These are phyloP conservation scores for Anastatica hierochuntica DNA, from an alignment of 345 rosid genomes.

Conservation along the genomic window DNA sequence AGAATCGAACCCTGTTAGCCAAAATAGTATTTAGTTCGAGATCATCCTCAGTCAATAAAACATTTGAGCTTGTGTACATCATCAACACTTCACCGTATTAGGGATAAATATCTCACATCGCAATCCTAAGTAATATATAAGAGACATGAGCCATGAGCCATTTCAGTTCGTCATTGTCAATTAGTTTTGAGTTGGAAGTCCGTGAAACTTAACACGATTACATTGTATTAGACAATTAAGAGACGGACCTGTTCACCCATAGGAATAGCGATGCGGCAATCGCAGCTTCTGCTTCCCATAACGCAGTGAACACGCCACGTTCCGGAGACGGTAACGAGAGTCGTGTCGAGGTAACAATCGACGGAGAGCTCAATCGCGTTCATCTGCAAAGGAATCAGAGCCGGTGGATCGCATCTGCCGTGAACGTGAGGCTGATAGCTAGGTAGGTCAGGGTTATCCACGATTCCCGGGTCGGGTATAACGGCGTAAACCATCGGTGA, in stretches of 20 bases:
- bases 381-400: slow-evolving; percentile 85
- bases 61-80: too few species aligned
- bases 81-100: too few species aligned
- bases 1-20: slow-evolving; percentile 97
- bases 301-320: slow-evolving; percentile 87
- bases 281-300: slow-evolving; percentile 81
- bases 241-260: slow-evolving; percentile 86
- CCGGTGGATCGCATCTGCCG: slow-evolving; percentile 88
- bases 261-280: slow-evolving; percentile 75
- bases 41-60: background rate
- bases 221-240: too few species aligned
- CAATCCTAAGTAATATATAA: too few species aligned
- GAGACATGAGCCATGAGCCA: too few species aligned
- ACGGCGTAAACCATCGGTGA: slow-evolving; percentile 88
- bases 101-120: too few species aligned
- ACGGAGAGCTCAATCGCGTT: slow-evolving; percentile 52
- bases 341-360: slow-evolving; percentile 55
- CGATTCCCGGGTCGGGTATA: slow-evolving; percentile 64
- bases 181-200: too few species aligned
- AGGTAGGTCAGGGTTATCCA: slow-evolving; percentile 87
- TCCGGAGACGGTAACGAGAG: slow-evolving; percentile 46
- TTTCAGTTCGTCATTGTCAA: too few species aligned
- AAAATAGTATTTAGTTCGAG: slow-evolving; percentile 35
- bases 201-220: too few species aligned
- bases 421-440: slow-evolving; percentile 97